Percentiles rank a stretch among this genome's conserved stretches.
phyloP scores from a whole-genome alignment of 345 rosid genomes.

The Durio zibethinus region DNA sequence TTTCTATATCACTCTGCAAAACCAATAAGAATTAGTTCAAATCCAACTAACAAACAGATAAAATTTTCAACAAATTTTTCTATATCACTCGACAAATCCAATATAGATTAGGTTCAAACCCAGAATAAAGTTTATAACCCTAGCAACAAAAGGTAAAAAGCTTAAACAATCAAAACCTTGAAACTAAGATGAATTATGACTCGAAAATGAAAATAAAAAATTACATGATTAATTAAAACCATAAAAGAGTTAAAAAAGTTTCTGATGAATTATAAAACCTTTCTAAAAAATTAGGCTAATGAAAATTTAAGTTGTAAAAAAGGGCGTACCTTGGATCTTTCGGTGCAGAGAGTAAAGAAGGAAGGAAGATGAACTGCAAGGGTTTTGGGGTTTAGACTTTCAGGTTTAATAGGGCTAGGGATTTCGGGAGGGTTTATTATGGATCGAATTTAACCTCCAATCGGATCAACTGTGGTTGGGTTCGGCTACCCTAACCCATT shows the following conservation, averaged over 20 bases:
- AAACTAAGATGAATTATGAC: neutral
- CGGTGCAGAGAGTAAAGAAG: neutral
- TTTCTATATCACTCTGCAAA: conserved; percentile 2
- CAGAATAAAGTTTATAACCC: neutral
- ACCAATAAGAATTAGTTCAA: neutral
- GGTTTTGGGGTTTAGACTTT: neutral
- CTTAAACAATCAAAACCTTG: no score
- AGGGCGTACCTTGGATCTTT: neutral
- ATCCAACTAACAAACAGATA: neutral
- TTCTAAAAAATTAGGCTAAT: neutral
- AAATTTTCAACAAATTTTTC: neutral
- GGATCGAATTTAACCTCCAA: neutral
- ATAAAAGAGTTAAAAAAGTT: neutral
- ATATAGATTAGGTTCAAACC: no score
- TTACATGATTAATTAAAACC: neutral
- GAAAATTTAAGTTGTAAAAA: neutral
- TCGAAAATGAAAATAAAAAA: neutral
- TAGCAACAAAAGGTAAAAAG: no score
- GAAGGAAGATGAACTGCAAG: neutral
- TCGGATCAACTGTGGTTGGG: neutral
- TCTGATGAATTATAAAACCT: neutral
- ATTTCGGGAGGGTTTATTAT: no score
- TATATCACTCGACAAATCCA: no score
- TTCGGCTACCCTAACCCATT: neutral
- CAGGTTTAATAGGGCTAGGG: no score